phyloP scores from a whole-genome alignment of 2,329 filamentous ascomycete genomes.

The Sporothrix mexicana region DNA sequence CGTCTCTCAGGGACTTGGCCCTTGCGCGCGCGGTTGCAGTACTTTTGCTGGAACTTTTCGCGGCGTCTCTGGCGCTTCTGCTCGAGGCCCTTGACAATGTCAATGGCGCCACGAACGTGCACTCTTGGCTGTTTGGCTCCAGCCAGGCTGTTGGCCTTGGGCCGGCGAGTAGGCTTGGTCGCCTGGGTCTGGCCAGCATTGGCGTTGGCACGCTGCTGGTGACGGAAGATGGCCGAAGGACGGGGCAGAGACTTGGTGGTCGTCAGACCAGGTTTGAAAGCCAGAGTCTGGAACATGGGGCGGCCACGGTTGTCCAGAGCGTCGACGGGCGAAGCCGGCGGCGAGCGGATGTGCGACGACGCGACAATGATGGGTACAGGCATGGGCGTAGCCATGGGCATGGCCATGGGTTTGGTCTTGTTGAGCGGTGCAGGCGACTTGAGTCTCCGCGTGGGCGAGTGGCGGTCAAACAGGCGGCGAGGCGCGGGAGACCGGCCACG shows the following conservation, averaged over 20 bases:
- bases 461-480: conserved; percentile 65
- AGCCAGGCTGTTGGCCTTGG: conserved; percentile 43
- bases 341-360: conserved; percentile 45
- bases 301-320: conserved; percentile 48
- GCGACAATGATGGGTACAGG: conserved; percentile 28
- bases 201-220: conserved; percentile 42
- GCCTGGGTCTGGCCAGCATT: conserved; percentile 18
- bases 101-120: conserved; percentile 92
- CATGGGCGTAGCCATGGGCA: conserved; percentile 41
- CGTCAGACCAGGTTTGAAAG: conserved; percentile 68
- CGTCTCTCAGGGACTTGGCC: conserved; percentile 66
- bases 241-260: conserved; percentile 88
- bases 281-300: conserved; percentile 51
- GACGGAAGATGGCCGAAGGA: conserved; percentile 72
- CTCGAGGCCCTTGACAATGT: conserved; percentile 96
- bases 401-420: conserved; percentile 59
- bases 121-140: conserved; percentile 50
- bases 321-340: conserved; percentile 50
- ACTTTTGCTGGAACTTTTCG: conserved; percentile 90
- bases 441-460: conserved; percentile 69
- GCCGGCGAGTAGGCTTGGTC: conserved; percentile 42
- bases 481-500: conserved; percentile 63
- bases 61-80: conserved; percentile 90
- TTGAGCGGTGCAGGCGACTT: conserved; percentile 55
- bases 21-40: conserved; percentile 82